phyloP scores from a whole-genome alignment of 192 early-diverging fungal species.

The Coemansia sp. region DNA sequence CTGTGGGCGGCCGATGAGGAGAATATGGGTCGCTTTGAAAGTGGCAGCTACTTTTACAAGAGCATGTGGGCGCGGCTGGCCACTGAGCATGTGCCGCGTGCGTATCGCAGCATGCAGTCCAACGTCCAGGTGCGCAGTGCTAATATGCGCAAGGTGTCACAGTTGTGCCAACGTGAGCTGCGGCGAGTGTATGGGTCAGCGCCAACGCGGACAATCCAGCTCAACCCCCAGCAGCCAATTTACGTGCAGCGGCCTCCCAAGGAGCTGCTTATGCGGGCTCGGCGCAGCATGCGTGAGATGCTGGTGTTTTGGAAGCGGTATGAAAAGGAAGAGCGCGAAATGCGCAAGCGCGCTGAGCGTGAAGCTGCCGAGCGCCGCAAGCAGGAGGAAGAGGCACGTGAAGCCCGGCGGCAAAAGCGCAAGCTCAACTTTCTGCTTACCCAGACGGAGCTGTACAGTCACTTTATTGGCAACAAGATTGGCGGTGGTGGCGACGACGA shows the following conservation, averaged over 20 bases:
- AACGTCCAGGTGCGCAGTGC: slow-evolving; percentile 40
- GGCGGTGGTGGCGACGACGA: slow-evolving; percentile 1
- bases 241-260: slow-evolving; percentile 46
- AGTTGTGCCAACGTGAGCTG: slow-evolving; percentile 71
- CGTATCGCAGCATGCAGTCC: slow-evolving; percentile 38
- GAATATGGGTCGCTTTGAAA: neutral
- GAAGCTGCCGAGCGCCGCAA: slow-evolving; percentile 76
- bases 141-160: slow-evolving; percentile 70
- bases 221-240: slow-evolving; percentile 30
- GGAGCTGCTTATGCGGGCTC: slow-evolving; percentile 62
- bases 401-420: slow-evolving; percentile 75
- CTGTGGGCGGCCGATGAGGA: slow-evolving; percentile 20
- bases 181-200: slow-evolving; percentile 58
- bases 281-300: slow-evolving; percentile 74
- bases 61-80: slow-evolving; percentile 28
- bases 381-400: slow-evolving; percentile 79
- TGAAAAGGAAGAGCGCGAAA: slow-evolving; percentile 85
- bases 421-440: slow-evolving; percentile 92
- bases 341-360: slow-evolving; percentile 82
- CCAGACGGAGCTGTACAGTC: slow-evolving; percentile 89
- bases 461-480: slow-evolving; percentile 86
- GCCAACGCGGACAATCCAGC: slow-evolving; percentile 32
- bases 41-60: neutral
- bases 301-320: slow-evolving; percentile 88
- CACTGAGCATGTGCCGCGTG: slow-evolving; percentile 44